Evolutionary conservation across 257 asterid species (phyloP).

Genomic region (Jacaranda copaia): DNA sequence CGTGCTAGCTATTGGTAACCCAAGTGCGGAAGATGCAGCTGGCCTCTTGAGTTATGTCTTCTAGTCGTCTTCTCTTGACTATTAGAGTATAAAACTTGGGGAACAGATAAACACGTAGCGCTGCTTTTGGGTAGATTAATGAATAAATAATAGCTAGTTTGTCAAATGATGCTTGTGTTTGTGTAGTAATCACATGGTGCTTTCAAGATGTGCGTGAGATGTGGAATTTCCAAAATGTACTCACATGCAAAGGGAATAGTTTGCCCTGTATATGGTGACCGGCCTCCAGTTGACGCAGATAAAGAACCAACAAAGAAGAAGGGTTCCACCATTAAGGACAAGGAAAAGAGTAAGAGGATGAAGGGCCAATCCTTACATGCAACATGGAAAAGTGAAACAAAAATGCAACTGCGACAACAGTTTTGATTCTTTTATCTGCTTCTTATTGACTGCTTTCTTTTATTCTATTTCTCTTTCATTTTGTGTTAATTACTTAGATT

Average conservation of each 20-base stretch:
- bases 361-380: conserved; percentile 98
- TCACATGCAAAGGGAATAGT: conserved; percentile 70
- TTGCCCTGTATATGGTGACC: conserved; percentile 84
- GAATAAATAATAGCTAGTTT: neutral
- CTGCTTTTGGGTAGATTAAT: neutral
- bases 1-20: conserved; percentile 64
- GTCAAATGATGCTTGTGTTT: too few species aligned
- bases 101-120: neutral
- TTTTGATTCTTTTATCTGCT: too few species aligned
- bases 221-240: conserved; percentile 89
- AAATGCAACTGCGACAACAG: conserved; percentile 98
- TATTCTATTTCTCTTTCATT: too few species aligned
- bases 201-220: conserved; percentile 77
- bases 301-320: conserved; percentile 69
- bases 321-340: conserved; percentile 78
- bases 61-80: neutral
- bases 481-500: too few species aligned
- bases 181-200: conserved; percentile 9
- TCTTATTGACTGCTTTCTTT: too few species aligned
- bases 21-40: conserved; percentile 83
- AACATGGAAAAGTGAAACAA: conserved; percentile 96
- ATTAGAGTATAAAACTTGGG: neutral
- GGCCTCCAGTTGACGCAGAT: conserved; percentile 60
- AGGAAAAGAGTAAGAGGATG: conserved; percentile 95
- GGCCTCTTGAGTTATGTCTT: conserved; percentile 75